A percentile compares a stretch with the other conserved stretches of the same genome.
Conservation (phyloP, 75 land plant species). For the Ceratopteris richardii region DNA sequence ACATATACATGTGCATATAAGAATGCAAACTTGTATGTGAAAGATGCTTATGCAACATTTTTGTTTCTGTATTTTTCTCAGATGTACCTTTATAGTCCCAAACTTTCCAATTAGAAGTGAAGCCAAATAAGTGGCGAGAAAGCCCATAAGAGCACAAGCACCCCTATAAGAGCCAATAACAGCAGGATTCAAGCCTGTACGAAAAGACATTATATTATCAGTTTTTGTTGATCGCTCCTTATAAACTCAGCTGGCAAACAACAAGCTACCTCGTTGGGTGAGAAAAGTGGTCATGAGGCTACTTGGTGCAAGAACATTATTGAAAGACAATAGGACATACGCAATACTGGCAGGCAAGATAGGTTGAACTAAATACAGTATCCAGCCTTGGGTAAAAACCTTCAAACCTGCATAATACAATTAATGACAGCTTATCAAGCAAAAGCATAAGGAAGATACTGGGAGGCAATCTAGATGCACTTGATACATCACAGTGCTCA, state of each 20-base stretch:
- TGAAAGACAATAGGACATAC: constrained; percentile 17
- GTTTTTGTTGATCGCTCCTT: too few species aligned
- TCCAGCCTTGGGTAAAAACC: constrained; percentile 10
- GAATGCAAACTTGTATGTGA: too few species aligned
- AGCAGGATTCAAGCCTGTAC: constrained; percentile 13
- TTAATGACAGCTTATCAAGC: background rate
- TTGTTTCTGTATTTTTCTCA: background rate
- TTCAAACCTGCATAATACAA: constrained; percentile 5
- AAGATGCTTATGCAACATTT: too few species aligned
- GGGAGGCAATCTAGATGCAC: too few species aligned
- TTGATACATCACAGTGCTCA: too few species aligned
- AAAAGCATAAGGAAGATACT: background rate
- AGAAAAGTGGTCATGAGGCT: constrained; percentile 20
- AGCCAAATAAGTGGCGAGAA: constrained; percentile 11
- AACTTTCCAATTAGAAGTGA: constrained; percentile 9
- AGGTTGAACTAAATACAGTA: constrained; percentile 12
- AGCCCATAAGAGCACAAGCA: constrained; percentile 17
- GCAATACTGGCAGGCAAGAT: constrained; percentile 21
- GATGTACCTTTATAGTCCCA: constrained; percentile 8
- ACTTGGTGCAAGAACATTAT: constrained; percentile 16
- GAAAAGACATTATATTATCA: too few species aligned
- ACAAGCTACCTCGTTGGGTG: constrained; percentile 9
- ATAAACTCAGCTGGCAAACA: too few species aligned
- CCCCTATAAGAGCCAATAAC: constrained; percentile 14
- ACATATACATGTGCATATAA: too few species aligned